A percentile compares a stretch with the other conserved stretches of the same genome.
These are phyloP conservation scores for Senna tora DNA, from an alignment of 306 rosid species.

Conservation along the genomic window DNA sequence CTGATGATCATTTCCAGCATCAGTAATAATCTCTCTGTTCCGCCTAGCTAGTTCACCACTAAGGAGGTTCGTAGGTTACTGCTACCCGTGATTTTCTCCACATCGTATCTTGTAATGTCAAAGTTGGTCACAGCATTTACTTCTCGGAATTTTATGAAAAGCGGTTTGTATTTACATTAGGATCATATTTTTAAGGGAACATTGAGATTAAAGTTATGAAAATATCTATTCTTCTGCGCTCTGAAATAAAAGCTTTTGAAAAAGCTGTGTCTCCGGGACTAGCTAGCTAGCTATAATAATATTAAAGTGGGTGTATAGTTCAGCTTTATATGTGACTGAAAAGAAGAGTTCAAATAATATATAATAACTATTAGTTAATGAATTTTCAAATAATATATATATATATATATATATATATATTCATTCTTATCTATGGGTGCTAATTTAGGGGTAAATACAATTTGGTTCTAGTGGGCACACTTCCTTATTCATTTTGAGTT, in stretches of 20 bases:
- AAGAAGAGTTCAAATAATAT: slow-evolving; percentile 40
- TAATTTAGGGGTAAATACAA: no score
- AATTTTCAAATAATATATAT: no score
- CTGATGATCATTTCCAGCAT: slow-evolving; percentile 26
- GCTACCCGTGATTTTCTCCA: slow-evolving; percentile 78
- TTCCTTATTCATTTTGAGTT: no score
- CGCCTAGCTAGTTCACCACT: slow-evolving; percentile 73
- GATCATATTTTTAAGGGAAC: neutral
- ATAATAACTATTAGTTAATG: no score
- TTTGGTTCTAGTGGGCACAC: no score
- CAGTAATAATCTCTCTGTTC: slow-evolving; percentile 35
- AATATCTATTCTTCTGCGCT: slow-evolving; percentile 6
- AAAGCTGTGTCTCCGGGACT: slow-evolving; percentile 40
- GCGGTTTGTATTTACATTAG: neutral
- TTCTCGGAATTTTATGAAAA: slow-evolving; percentile 63
- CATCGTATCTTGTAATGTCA: slow-evolving; percentile 82
- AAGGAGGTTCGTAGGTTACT: slow-evolving; percentile 74
- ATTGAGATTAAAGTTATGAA: slow-evolving; percentile 10
- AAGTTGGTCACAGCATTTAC: slow-evolving; percentile 86
- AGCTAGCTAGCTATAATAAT: slow-evolving; percentile 4
- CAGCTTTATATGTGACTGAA: slow-evolving; percentile 37
- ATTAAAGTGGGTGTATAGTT: slow-evolving; percentile 29
- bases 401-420: no score
- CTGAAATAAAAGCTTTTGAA: slow-evolving; percentile 45
- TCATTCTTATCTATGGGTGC: no score